Base-by-base conservation (phyloP, 2,329 filamentous ascomycete genomes). In the Leptographium flavum region DNA sequence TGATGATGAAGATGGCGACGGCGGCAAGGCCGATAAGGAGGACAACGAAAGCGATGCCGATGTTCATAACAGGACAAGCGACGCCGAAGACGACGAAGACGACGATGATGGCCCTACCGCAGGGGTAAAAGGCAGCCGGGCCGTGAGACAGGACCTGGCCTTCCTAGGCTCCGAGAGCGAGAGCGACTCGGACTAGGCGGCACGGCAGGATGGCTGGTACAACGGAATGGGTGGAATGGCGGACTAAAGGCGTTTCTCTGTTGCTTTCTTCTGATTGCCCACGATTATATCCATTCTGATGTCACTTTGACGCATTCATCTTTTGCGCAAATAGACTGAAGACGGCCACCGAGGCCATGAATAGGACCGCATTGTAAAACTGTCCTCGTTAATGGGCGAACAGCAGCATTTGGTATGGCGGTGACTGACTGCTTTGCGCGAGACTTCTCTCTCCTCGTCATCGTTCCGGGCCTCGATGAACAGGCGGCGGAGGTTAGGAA, bases 281-380 rank as follows among this genome's bases (percentile, higher is more conserved):
- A 19, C n/a, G n/a, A 14, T 37, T 37, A 23, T 37, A 37, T 37
- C 35, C 21, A 23, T 32, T 32, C 13, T 21, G 10, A 22, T 36
- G 39, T 58, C 48, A 64, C 53, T 50, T 62, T 7, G 51, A 56
- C 23, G 71, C 72, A 51, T 79, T 78, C 73, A 95, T 83, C 53
- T 83, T 82, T 58, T 98, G 92, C 25, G 90, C 92, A 49, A 92
- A 80, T 49, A 98, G 68, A 60, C 90, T 94, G 67, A 96, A 95
- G 49, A 94, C 79, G 8, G 90, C 87, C 22, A 98, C 84, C 0
- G 92, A 95, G 22, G 88, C 92, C 71, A 98, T 90, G 67, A 96
- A 98, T 2, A 96, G 70, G 1, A 95, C 87, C 1, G 94, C 78
- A 57, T 98, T 96, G 66, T 98, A 98, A 62, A 98, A 98, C 92